Base-by-base conservation (phyloP, 139 green algal species). In the Choricystis sp. region DNA sequence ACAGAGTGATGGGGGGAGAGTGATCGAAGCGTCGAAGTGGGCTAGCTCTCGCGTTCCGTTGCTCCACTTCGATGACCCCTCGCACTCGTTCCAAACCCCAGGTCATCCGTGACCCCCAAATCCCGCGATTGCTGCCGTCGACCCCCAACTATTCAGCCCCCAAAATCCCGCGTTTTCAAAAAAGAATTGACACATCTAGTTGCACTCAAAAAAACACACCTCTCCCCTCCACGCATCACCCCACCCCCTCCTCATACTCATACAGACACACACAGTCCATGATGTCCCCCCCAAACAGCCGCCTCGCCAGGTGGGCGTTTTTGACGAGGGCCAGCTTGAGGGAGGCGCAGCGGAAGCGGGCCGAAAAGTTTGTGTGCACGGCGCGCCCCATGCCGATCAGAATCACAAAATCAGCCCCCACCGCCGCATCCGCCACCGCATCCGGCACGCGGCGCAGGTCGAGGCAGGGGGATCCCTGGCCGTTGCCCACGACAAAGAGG, bases 291-390 rank as follows among this genome's bases (percentile, higher is more conserved):
- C 66, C 64, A 62, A 96, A 94, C 29, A 98, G 75, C 29, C 65
- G 75, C 26, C 80, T 64, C 0, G 92, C 92, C 21, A 98, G 67
- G 19, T 86, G 77, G 66, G 82, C 68, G 22, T 94, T 98, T 72
- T 97, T 97, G 60, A 97, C 91, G 90, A 97, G 96, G 19, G 91
- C 90, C 29, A 99, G 83, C 82, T 97, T 97, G 48, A 99, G 72
- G 1, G 72, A 66, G 67, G 95, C 85, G 66, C 91, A 96, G 29
- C 71, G 82, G 72, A 94, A 85, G 19, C 31, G 60, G 1, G 81
- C 74, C 4, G 66, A 59, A 56, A 86, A 71, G 74, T 95, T 96
- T 31, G 87, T 94, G 72, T 94, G 87, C 29, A 99, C 75, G 14
- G 86, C 86, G 2, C 90, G 73, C 0, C 78, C 92, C 90, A 97